A percentile compares a stretch with the other conserved stretches of the same genome.
Evolutionary conservation across 2,329 filamentous ascomycete genomes (phyloP).

Genomic region (Colletotrichum abscissum): DNA sequence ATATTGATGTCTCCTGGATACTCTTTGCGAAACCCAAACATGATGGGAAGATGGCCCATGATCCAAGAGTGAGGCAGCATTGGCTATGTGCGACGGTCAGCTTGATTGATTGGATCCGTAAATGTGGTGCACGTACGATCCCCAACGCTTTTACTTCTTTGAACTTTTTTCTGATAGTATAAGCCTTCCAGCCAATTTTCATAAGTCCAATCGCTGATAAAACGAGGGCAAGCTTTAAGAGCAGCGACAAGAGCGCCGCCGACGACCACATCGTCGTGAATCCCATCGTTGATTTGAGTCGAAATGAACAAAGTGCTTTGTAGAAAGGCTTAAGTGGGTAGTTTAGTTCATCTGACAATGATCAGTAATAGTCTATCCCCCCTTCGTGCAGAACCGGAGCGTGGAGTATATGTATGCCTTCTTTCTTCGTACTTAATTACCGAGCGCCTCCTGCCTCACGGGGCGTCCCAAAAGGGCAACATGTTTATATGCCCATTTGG

Average conservation of each 20-base stretch:
- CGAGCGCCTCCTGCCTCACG: neutral
- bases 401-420: neutral
- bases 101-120: accelerated
- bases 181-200: neutral
- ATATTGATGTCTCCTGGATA: slow-evolving; percentile 5
- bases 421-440: neutral
- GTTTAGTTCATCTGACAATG: no score
- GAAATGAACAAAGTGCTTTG: neutral
- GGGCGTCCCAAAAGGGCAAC: neutral
- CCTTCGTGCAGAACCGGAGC: neutral
- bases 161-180: slow-evolving; percentile 6
- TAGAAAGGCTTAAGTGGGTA: neutral
- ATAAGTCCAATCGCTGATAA: neutral
- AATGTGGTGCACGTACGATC: neutral
- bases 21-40: slow-evolving; percentile 15
- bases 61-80: slow-evolving; percentile 26
- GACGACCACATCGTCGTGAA: neutral
- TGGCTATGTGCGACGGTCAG: neutral
- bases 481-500: slow-evolving; percentile 3
- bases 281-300: neutral
- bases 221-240: neutral
- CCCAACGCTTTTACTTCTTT: slow-evolving; percentile 3
- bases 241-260: slow-evolving; percentile 8
- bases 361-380: no score
- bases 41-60: slow-evolving; percentile 10